phyloP scores from a whole-genome alignment of 148 eudicot genomes.

The Polygonum aviculare region DNA sequence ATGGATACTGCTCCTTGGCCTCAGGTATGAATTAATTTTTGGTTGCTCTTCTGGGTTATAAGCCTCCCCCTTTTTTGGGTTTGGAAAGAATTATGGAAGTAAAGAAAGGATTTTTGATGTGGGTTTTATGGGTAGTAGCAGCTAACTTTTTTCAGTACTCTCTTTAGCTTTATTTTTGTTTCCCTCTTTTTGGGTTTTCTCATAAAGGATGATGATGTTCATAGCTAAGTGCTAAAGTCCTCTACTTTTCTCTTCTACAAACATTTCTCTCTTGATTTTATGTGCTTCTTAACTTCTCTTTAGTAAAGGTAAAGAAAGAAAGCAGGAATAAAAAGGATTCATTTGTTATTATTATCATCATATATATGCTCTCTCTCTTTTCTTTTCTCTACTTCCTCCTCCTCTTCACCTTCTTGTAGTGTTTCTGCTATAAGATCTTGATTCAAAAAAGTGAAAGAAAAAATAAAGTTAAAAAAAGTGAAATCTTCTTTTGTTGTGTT shows the following conservation, averaged over 20 bases:
- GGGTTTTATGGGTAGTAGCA: background rate
- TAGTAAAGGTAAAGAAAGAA: background rate
- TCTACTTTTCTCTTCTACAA: background rate
- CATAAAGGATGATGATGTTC: slow-evolving; percentile 14
- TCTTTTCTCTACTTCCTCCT: background rate
- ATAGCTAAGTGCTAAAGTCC: slow-evolving; percentile 9
- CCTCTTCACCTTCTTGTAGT: background rate
- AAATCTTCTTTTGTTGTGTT: background rate
- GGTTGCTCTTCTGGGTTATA: background rate
- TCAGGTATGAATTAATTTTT: slow-evolving; percentile 2
- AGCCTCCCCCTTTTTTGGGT: background rate
- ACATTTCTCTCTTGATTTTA: background rate
- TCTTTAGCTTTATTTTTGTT: background rate
- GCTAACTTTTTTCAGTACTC: background rate
- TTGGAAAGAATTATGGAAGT: background rate
- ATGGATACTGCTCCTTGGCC: slow-evolving; percentile 9
- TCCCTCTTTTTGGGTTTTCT: slow-evolving; percentile 12
- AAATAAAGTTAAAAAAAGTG: background rate
- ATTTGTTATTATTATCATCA: slow-evolving; percentile 6
- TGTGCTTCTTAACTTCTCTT: background rate
- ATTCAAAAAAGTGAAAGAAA: slow-evolving; percentile 1
- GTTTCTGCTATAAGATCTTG: slow-evolving; percentile 1
- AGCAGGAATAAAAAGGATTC: background rate
- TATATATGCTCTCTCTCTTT: background rate
- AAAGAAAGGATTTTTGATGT: slow-evolving; percentile 1